Conservation (phyloP, 768 basidiomycete genomes). For the Mycena pura region DNA sequence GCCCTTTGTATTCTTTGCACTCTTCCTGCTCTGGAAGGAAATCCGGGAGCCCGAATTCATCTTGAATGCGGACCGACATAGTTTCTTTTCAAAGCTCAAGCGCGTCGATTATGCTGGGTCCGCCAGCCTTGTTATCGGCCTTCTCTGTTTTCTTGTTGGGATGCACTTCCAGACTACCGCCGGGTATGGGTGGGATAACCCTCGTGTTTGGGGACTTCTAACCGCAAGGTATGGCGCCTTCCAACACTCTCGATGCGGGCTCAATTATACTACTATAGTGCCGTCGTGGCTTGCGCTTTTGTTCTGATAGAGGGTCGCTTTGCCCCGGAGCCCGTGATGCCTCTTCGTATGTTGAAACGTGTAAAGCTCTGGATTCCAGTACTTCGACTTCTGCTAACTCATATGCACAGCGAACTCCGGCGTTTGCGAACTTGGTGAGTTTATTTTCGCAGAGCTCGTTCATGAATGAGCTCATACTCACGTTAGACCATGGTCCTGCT, state of each 20-base stretch:
- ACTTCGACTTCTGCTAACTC: slow-evolving; percentile 33
- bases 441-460: background rate
- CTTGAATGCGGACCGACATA: background rate
- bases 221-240: background rate
- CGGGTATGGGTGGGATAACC: slow-evolving; percentile 45
- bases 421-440: slow-evolving; percentile 38
- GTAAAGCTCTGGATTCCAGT: slow-evolving; percentile 50
- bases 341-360: slow-evolving; percentile 43
- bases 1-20: slow-evolving; percentile 10
- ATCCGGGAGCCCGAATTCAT: slow-evolving; percentile 21
- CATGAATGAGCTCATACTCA: no score
- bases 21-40: slow-evolving; percentile 18
- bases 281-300: slow-evolving; percentile 52
- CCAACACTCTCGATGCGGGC: background rate
- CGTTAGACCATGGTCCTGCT: slow-evolving; percentile 17
- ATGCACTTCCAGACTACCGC: slow-evolving; percentile 17
- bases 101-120: slow-evolving; percentile 71
- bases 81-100: slow-evolving; percentile 44
- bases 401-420: slow-evolving; percentile 58
- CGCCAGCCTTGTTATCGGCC: slow-evolving; percentile 59
- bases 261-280: no score
- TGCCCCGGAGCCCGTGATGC: slow-evolving; percentile 72
- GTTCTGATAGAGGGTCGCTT: slow-evolving; percentile 62
- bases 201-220: slow-evolving; percentile 60
- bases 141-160: slow-evolving; percentile 46